Conservation (phyloP, 1,284 basidiomycete genomes). For the Malassezia restricta region DNA sequence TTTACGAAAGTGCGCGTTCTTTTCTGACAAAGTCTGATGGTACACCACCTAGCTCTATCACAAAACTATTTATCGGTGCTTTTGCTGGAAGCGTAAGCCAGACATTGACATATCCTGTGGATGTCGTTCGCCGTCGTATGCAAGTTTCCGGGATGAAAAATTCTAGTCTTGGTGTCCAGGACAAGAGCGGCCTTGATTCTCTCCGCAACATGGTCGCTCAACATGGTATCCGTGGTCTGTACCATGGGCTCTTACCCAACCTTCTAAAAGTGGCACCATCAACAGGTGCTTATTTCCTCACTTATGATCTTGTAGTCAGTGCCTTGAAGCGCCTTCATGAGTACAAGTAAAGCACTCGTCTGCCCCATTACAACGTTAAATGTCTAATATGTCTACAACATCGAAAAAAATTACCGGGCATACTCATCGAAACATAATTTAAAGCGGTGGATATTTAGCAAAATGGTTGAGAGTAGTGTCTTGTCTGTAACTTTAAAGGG, state of each 20-base stretch:
- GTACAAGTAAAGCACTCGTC: background rate
- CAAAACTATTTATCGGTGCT: constrained; percentile 50
- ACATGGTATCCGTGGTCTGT: constrained; percentile 65
- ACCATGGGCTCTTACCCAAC: constrained; percentile 83
- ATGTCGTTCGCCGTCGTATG: constrained; percentile 86
- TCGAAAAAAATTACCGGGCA: background rate
- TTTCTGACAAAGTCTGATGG: constrained; percentile 33
- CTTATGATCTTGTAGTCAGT: constrained; percentile 29
- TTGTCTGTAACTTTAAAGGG: too few species aligned
- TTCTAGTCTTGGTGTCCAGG: constrained; percentile 58
- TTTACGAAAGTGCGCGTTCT: constrained; percentile 41
- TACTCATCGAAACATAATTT: too few species aligned
- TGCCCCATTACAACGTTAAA: background rate
- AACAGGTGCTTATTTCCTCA: constrained; percentile 38
- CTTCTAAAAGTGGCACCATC: constrained; percentile 57
- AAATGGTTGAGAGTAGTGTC: too few species aligned
- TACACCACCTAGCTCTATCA: constrained; percentile 21
- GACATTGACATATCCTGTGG: constrained; percentile 87
- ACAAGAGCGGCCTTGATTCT: constrained; percentile 57
- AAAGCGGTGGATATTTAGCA: too few species aligned
- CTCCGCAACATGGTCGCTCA: constrained; percentile 58
- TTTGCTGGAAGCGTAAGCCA: constrained; percentile 63
- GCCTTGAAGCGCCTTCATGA: background rate
- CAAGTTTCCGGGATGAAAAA: constrained; percentile 77
- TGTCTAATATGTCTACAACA: background rate